Evolutionary conservation across 1,284 basidiomycete genomes (phyloP), one percentile per base, ranked within the genome.

Genomic region (Volvariella surrecta): DNA sequence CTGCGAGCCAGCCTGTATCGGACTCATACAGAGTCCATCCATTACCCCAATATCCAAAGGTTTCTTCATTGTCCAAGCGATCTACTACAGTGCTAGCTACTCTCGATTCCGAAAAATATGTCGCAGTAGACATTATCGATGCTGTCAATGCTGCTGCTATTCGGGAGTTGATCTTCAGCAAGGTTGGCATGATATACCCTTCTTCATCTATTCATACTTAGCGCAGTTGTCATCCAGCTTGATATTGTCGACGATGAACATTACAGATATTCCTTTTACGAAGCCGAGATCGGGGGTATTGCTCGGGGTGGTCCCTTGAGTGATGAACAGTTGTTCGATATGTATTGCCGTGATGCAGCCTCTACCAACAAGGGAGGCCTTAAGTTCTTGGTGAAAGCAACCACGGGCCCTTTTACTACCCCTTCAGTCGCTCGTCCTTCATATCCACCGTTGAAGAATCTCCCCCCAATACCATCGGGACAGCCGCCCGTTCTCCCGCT

Each of bases 181-280:
- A 88, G 71, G 89, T 90, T n/a, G 18, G 34, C 18, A 15, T n/a
- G 8, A 48, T 51, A 70, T 62, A 34, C 46, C 30, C 24, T 49
- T 35, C 37, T 22, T 53, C 39, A 30, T 22, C 32, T 38, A 28
- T 34, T 21, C 35, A 37, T 11, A 44, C 42, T 35, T 40, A 43
- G 54, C 34, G 50, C 35, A 39, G 38, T 19, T 28, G 37, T 32
- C 18, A 11, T 50, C 4, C 51, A 93, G 88, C 68, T 94, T 45
- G 81, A 83, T 54, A 89, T 95, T 46, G 66, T 66, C 21, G 90
- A 94, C 49, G 89, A 91, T 51, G 88, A 90, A 50, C 81, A 86
- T 55, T 58, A 71, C 3, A 76, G 73, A 20, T 82, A 83, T 56
- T 77, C 82, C n/a, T 82, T 95, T 44, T 91, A 87, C 66, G 79